Evolutionary conservation across 495 filamentous ascomycete species (phyloP).

Genomic region (Penicillium desertorum): DNA sequence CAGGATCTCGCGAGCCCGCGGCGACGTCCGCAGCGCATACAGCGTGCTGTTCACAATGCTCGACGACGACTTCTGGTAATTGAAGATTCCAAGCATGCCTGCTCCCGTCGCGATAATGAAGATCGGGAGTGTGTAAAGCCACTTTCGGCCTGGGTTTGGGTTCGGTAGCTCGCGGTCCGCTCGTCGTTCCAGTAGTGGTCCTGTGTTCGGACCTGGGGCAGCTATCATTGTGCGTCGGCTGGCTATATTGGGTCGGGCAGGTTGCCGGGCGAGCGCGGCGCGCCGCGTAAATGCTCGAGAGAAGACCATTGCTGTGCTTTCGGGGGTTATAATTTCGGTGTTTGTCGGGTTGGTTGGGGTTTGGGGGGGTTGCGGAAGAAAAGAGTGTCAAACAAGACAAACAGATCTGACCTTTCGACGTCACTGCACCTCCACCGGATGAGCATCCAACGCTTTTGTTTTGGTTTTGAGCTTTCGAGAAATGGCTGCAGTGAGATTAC

Average conservation of each 20-base stretch:
- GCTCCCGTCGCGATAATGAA: constrained; percentile 59
- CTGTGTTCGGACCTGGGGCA: constrained; percentile 49
- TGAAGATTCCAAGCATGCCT: constrained; percentile 84
- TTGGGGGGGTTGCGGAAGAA: constrained; percentile 4
- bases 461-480: background rate
- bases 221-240: constrained; percentile 50
- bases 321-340: background rate
- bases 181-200: constrained; percentile 76
- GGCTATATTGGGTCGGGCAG: constrained; percentile 15
- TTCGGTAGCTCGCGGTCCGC: constrained; percentile 75
- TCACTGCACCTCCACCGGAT: constrained; percentile 1
- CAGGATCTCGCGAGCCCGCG: constrained; percentile 67
- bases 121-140: constrained; percentile 56
- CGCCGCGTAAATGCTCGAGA: constrained; percentile 19
- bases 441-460: background rate
- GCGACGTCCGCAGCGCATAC: constrained; percentile 83
- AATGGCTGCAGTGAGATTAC: constrained; percentile 56
- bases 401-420: constrained; percentile 21
- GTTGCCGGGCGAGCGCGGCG: constrained; percentile 18
- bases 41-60: constrained; percentile 81
- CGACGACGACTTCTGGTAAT: constrained; percentile 90
- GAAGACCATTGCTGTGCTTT: constrained; percentile 17
- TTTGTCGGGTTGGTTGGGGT: background rate
- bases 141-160: constrained; percentile 38
- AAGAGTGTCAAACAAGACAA: constrained; percentile 38